Evolutionary conservation across 1,284 basidiomycete genomes (phyloP).

Genomic region (Ceratobasidium sp.): DNA sequence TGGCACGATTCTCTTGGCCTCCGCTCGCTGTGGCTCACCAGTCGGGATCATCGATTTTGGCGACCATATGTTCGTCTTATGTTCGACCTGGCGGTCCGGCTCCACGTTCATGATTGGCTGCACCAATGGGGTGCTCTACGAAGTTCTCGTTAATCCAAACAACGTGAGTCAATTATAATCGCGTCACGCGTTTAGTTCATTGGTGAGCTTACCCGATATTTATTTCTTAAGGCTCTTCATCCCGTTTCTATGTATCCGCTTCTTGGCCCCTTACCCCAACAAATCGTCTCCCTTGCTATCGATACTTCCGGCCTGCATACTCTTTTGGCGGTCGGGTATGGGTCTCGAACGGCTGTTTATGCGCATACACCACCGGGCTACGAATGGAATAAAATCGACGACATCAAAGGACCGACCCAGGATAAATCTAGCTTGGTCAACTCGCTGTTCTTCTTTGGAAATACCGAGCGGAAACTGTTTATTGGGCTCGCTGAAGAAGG

Average conservation of each 20-base stretch:
- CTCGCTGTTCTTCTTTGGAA: neutral
- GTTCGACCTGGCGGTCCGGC: neutral
- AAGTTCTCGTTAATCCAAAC: neutral
- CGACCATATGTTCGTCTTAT: neutral
- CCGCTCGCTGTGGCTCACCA: neutral
- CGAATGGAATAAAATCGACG: neutral
- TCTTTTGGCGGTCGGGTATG: neutral
- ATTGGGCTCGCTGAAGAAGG: neutral
- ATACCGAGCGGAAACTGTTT: neutral
- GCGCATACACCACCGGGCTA: neutral
- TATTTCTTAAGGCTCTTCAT: neutral
- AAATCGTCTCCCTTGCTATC: neutral
- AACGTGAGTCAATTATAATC: neutral
- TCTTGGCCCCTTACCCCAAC: neutral
- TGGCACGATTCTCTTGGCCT: neutral
- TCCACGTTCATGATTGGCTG: neutral
- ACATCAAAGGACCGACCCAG: neutral
- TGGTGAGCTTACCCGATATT: no score
- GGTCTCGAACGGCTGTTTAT: neutral
- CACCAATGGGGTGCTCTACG: neutral
- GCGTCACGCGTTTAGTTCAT: no score
- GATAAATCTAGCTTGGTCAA: neutral
- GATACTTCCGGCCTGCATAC: neutral
- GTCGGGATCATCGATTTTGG: neutral
- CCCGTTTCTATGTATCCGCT: neutral